A percentile compares a stretch with the other conserved stretches of the same genome.
Conservation (phyloP, 257 asterid species). For the Knoxia roxburghii region DNA sequence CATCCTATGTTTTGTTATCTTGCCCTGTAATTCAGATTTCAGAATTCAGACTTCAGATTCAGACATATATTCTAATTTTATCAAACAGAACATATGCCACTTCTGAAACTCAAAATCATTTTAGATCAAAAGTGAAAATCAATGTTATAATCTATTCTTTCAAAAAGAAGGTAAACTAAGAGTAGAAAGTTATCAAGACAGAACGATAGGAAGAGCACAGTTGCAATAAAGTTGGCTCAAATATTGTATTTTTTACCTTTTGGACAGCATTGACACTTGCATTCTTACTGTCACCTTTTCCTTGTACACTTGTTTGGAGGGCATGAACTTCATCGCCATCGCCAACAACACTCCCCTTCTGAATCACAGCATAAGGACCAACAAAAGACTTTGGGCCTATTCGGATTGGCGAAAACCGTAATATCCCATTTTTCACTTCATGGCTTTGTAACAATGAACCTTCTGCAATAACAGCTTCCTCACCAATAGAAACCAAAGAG, state of each 20-base stretch:
- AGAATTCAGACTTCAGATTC: too few relatives aligned
- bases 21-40: conserved; percentile 31
- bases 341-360: conserved; percentile 36
- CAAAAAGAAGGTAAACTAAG: not conserved
- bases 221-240: too few relatives aligned
- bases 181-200: not conserved
- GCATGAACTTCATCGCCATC: conserved; percentile 48
- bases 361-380: conserved; percentile 60
- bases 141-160: too few relatives aligned
- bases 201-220: not conserved
- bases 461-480: conserved; percentile 55
- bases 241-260: conserved; percentile 29
- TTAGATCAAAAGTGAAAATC: too few relatives aligned
- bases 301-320: conserved; percentile 24
- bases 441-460: conserved; percentile 66
- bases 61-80: too few relatives aligned
- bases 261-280: conserved; percentile 12
- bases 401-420: conserved; percentile 40
- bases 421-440: conserved; percentile 51
- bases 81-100: not conserved
- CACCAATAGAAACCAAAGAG: conserved; percentile 49
- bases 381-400: conserved; percentile 45
- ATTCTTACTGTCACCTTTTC: conserved; percentile 15
- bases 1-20: conserved; percentile 16
- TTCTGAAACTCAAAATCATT: not conserved